Evolutionary conservation across 306 rosid species (phyloP), one percentile per base, ranked within the genome.

Genomic region (Rubus parviflorus): DNA sequence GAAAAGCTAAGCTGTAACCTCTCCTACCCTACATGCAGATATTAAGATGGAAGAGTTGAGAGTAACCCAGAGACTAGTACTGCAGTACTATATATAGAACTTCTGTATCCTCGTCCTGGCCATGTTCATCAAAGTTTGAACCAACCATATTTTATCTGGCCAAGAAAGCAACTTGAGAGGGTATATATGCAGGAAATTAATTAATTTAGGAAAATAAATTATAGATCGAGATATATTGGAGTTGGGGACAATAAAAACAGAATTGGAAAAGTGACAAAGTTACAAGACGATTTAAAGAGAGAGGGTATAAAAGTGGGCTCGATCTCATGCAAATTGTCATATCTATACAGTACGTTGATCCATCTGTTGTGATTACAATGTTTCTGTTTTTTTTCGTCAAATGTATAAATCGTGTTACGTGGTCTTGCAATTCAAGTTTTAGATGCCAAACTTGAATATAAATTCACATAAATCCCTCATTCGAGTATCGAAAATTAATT

Each of bases 91-190:
- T 57, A 57, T 57, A 22, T 30, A 30, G 35, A 37, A 22, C 37
- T 10, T 22, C 15, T 22, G 37, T 20, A 20, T 35, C 22, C 58
- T 22, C 58, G 9, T 8, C 22, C 57, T 2, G 37, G 37, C 37
- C 63, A 57, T 8, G 22, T 54, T 40, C 73, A 66, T 66, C 22
- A 66, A 65, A 51, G 65, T 41, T 65, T 47, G 79, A 20, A 64
- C 79, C 63, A 64, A 63, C 22, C 8, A 35, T 5, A 37, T 49
- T 30, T 30, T 30, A 22, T 71, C 61, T 13, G 3, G 8, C 74
- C 5, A 0, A 22, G 3, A 46, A 15, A 3, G 40, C 22, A 13
- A 17, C 38, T 22, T 58, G 11, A 58, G 64, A 58, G 64, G 3
- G 35, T 30, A 30, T 30, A 30, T 23, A 53, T 53, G 60, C 64